Conservation (phyloP, 768 basidiomycete genomes). For the Tylopilus intermedius region DNA sequence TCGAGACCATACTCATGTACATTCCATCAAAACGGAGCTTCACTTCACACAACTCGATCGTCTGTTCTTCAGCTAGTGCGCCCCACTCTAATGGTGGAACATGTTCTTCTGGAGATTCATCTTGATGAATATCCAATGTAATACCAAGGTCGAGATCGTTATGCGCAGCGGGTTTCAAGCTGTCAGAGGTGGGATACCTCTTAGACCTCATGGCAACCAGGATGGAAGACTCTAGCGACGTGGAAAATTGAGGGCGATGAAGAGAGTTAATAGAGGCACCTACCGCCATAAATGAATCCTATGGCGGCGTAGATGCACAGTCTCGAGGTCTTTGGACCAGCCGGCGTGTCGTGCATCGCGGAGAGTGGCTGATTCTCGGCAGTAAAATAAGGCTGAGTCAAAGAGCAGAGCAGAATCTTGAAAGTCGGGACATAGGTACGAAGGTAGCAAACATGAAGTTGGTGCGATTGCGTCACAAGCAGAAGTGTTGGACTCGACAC, state of each 20-base stretch:
- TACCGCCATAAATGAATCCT: slow-evolving; percentile 58
- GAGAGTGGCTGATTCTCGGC: slow-evolving; percentile 32
- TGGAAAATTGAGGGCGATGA: slow-evolving; percentile 1
- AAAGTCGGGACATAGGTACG: slow-evolving; percentile 42
- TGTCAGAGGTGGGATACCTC: slow-evolving; percentile 39
- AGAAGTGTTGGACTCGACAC: slow-evolving; percentile 52
- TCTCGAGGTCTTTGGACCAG: slow-evolving; percentile 36
- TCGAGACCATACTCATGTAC: slow-evolving; percentile 37
- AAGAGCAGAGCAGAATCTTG: slow-evolving; percentile 45
- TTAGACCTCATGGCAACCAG: slow-evolving; percentile 61
- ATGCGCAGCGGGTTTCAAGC: slow-evolving; percentile 23
- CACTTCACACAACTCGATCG: slow-evolving; percentile 59
- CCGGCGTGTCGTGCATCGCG: slow-evolving; percentile 26
- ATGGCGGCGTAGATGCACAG: slow-evolving; percentile 57
- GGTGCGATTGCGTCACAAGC: slow-evolving; percentile 61
- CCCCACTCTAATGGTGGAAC: slow-evolving; percentile 40
- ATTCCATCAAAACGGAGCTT: slow-evolving; percentile 45
- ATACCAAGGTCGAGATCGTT: slow-evolving; percentile 41
- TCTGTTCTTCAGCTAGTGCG: slow-evolving; percentile 53
- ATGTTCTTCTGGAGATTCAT: slow-evolving; percentile 20
- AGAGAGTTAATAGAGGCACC: not conserved
- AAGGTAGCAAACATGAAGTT: slow-evolving; percentile 50
- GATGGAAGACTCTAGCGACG: slow-evolving; percentile 46
- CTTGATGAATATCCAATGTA: slow-evolving; percentile 22
- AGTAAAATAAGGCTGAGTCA: slow-evolving; percentile 38